phyloP scores from a whole-genome alignment of 2,329 filamentous ascomycete genomes.

The Colletotrichum phormii region DNA sequence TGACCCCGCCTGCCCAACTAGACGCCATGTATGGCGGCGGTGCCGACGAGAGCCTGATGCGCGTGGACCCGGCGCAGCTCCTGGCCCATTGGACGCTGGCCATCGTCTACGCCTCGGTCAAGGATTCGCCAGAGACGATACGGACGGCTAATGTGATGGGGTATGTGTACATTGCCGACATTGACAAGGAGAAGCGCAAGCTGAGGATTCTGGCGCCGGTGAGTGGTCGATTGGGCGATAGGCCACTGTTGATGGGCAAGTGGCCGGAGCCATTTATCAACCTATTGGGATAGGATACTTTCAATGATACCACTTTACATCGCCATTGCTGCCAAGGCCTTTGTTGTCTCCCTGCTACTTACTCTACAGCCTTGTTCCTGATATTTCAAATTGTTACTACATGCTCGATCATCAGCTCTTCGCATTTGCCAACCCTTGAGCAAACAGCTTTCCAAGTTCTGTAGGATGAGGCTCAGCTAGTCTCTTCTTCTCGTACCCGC shows the following conservation, averaged over 20 bases:
- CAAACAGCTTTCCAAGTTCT: neutral
- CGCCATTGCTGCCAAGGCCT: neutral
- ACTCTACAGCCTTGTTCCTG: neutral
- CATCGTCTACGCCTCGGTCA: slow-evolving; percentile 80
- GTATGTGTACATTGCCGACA: slow-evolving; percentile 91
- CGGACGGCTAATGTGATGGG: slow-evolving; percentile 88
- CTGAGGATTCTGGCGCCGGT: slow-evolving; percentile 87
- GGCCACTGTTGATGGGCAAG: slow-evolving; percentile 84
- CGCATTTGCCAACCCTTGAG: neutral
- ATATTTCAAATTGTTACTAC: too few relatives aligned
- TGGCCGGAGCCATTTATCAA: slow-evolving; percentile 91
- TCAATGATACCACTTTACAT: slow-evolving; percentile 20
- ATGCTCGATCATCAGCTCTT: neutral
- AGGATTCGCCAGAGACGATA: slow-evolving; percentile 78
- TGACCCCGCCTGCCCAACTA: slow-evolving; percentile 5
- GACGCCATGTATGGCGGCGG: slow-evolving; percentile 46
- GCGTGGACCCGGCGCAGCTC: slow-evolving; percentile 71
- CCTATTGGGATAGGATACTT: slow-evolving; percentile 66
- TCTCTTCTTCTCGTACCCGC: neutral
- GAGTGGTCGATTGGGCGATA: slow-evolving; percentile 81
- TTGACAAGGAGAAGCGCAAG: slow-evolving; percentile 85
- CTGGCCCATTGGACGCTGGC: slow-evolving; percentile 88
- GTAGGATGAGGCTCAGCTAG: neutral
- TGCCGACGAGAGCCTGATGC: slow-evolving; percentile 64
- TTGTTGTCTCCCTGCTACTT: neutral